These are phyloP conservation scores for Alliaria petiolata DNA, from an alignment of 345 rosid genomes.

Conservation along the genomic window DNA sequence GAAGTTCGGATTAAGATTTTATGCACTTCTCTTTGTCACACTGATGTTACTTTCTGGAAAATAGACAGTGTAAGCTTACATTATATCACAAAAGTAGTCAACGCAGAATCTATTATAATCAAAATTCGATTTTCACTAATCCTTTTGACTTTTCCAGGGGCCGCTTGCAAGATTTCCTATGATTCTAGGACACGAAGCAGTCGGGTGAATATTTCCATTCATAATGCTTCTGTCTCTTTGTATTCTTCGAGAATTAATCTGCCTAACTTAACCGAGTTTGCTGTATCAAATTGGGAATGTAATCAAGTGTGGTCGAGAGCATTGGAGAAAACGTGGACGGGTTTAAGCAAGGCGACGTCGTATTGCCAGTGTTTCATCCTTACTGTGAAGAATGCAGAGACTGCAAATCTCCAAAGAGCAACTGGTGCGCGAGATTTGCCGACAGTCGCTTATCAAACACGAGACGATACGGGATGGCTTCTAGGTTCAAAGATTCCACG, in stretches of 20 bases:
- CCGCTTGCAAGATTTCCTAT: slow-evolving; percentile 47
- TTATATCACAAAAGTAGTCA: not conserved
- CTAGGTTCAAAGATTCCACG: slow-evolving; percentile 46
- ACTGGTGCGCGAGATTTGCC: slow-evolving; percentile 39
- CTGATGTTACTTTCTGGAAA: slow-evolving; percentile 55
- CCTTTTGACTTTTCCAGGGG: slow-evolving; percentile 29
- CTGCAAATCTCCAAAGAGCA: slow-evolving; percentile 53
- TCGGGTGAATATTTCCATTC: slow-evolving; percentile 42
- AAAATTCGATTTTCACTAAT: not conserved
- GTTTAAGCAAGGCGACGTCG: slow-evolving; percentile 51
- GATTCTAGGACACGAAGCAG: slow-evolving; percentile 76
- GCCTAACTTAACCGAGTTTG: not conserved
- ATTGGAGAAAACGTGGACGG: slow-evolving; percentile 58
- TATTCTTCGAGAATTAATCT: not conserved
- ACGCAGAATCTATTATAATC: not conserved
- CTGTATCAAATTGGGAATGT: not conserved
- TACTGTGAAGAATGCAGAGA: slow-evolving; percentile 51
- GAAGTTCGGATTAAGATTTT: slow-evolving; percentile 69
- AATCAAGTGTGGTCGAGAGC: slow-evolving; percentile 66
- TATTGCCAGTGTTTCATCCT: slow-evolving; percentile 50
- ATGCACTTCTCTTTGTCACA: slow-evolving; percentile 71
- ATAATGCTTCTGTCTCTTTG: not conserved
- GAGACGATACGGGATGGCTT: slow-evolving; percentile 49
- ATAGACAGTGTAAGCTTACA: slow-evolving; percentile 34
- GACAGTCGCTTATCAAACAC: not conserved